phyloP scores from a whole-genome alignment of 1,284 basidiomycete species.

The Cutaneotrichosporon sp. region DNA sequence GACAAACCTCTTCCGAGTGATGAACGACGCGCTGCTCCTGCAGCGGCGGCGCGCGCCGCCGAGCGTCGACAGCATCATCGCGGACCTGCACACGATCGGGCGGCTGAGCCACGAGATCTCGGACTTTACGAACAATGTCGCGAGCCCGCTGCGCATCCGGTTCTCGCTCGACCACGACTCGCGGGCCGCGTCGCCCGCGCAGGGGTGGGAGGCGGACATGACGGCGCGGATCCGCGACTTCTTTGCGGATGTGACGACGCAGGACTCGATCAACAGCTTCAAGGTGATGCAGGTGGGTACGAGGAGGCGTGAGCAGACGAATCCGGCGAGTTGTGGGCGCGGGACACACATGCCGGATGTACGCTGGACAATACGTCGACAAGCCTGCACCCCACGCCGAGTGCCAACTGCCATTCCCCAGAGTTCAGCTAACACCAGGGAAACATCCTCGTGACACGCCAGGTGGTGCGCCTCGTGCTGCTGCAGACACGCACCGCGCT shows the following conservation, averaged over 20 bases:
- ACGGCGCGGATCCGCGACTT: conserved; percentile 38
- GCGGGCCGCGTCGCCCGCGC: conserved; percentile 27
- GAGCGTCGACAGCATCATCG: conserved; percentile 37
- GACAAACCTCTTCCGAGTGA: conserved; percentile 44
- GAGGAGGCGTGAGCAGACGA: conserved; percentile 9
- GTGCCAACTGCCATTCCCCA: background rate
- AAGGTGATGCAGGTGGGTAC: conserved; percentile 40
- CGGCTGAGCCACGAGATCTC: conserved; percentile 35
- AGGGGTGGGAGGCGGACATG: conserved; percentile 45
- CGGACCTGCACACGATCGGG: conserved; percentile 41
- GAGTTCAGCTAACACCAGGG: conserved; percentile 21
- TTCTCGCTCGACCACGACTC: conserved; percentile 32
- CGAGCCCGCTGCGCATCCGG: conserved; percentile 31
- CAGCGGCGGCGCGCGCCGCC: conserved; percentile 39
- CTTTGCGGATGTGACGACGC: conserved; percentile 29
- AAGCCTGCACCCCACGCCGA: no score
- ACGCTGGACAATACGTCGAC: no score
- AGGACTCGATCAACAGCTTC: conserved; percentile 39
- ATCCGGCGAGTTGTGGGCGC: background rate
- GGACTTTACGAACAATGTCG: conserved; percentile 29
- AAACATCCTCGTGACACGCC: conserved; percentile 49
- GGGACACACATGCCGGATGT: no score
- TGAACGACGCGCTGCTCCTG: conserved; percentile 43
- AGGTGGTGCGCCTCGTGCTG: conserved; percentile 43
- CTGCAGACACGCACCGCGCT: conserved; percentile 41